These are phyloP conservation scores for Corylus heterophylla DNA, from an alignment of 306 rosid species.

Conservation along the genomic window DNA sequence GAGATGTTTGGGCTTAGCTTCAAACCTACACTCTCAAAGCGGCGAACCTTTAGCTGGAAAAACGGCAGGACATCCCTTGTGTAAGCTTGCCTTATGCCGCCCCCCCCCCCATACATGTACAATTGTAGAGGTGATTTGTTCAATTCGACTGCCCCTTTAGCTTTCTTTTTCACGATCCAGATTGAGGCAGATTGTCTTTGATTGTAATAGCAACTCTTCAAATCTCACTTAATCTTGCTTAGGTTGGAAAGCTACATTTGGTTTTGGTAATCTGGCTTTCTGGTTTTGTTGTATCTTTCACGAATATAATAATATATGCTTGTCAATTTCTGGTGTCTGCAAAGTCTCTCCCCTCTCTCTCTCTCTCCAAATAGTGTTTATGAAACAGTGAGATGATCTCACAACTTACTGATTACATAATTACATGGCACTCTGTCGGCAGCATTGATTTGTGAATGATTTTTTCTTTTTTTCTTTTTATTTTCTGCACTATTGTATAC, in stretches of 20 bases:
- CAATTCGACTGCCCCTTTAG: constrained; percentile 8
- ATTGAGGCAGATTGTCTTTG: constrained; percentile 4
- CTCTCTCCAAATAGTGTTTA: no score
- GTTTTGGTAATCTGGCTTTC: constrained; percentile 15
- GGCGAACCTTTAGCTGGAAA: constrained; percentile 72
- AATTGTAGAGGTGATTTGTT: background rate
- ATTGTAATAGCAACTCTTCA: constrained; percentile 16
- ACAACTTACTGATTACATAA: no score
- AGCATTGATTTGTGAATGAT: no score
- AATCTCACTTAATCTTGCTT: constrained; percentile 14
- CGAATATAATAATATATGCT: background rate
- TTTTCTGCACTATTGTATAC: no score
- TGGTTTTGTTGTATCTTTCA: constrained; percentile 24
- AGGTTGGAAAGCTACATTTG: constrained; percentile 7
- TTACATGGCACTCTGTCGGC: no score
- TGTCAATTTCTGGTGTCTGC: constrained; percentile 1
- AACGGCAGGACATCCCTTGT: constrained; percentile 51
- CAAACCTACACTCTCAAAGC: constrained; percentile 50
- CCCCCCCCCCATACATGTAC: background rate
- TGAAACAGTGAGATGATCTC: no score
- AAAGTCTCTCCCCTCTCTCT: background rate
- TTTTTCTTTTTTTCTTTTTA: no score
- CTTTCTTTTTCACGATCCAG: constrained; percentile 14
- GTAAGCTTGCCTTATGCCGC: constrained; percentile 7
- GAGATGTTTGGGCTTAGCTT: constrained; percentile 97